Percentiles rank a stretch among this genome's conserved stretches.
Conservation (phyloP, 106 monocot species). For the Amphibolis antarctica region DNA sequence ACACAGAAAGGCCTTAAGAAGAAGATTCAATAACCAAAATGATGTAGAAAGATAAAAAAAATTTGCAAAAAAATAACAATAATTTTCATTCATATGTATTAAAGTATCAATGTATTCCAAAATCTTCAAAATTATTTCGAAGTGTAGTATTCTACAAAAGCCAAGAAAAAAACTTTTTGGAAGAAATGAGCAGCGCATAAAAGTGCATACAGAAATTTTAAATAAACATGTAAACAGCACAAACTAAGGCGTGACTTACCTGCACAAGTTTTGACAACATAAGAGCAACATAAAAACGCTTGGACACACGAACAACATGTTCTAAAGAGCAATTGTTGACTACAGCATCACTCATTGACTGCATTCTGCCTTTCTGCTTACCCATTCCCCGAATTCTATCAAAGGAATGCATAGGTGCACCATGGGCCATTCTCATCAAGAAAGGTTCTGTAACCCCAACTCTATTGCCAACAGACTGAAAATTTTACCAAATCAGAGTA, state of each 20-base stretch:
- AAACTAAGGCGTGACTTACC: conserved; percentile 26
- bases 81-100: no score
- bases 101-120: no score
- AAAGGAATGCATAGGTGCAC: conserved; percentile 48
- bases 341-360: conserved; percentile 7
- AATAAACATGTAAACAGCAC: not conserved
- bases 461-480: conserved; percentile 90
- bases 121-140: no score
- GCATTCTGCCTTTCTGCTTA: conserved; percentile 10
- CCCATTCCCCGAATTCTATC: conserved; percentile 37
- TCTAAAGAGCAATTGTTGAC: conserved; percentile 19
- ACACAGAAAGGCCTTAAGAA: no score
- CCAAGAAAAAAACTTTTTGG: not conserved
- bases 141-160: no score
- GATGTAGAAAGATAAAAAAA: no score
- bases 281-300: conserved; percentile 90
- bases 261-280: conserved; percentile 97
- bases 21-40: no score
- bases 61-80: no score
- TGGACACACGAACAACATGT: conserved; percentile 60
- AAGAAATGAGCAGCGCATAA: not conserved
- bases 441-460: conserved; percentile 88
- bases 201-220: not conserved
- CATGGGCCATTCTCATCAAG: conserved; percentile 97
- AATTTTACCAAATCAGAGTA: conserved; percentile 3